Evolutionary conservation across 768 basidiomycete genomes (phyloP).

Genomic region (Grammothele lineata): DNA sequence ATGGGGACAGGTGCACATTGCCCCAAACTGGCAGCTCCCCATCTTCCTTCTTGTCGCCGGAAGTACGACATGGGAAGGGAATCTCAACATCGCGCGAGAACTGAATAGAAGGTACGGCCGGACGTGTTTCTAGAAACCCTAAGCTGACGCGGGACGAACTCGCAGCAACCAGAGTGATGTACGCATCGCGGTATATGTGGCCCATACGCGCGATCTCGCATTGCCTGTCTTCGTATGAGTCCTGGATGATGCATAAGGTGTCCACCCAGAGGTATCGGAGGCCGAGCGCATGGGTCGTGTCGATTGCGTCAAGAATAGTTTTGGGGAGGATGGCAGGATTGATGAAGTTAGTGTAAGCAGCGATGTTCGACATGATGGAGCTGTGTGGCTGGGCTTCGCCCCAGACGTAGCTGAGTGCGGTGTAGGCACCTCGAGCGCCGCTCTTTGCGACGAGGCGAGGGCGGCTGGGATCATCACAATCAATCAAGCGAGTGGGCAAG

Average conservation of each 20-base stretch:
- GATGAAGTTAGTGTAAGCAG: not conserved
- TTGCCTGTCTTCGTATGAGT: constrained; percentile 1
- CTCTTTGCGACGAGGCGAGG: not conserved
- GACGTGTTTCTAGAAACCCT: constrained; percentile 8
- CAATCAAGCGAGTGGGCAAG: constrained; percentile 7
- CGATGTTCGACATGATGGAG: constrained; percentile 1
- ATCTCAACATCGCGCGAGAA: not conserved
- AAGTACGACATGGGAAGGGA: not conserved
- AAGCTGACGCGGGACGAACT: not conserved
- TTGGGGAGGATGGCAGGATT: constrained; percentile 2
- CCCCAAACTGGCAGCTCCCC: too few relatives aligned
- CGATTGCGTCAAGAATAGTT: constrained; percentile 10
- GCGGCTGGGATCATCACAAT: constrained; percentile 3
- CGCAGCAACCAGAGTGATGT: constrained; percentile 11
- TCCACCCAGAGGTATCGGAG: constrained; percentile 14
- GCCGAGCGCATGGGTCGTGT: not conserved
- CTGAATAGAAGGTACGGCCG: too few relatives aligned
- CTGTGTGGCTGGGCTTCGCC: not conserved
- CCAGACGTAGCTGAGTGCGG: constrained; percentile 10
- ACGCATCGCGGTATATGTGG: constrained; percentile 1
- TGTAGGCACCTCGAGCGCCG: constrained; percentile 1
- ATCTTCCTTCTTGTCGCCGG: too few relatives aligned
- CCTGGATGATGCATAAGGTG: constrained; percentile 12
- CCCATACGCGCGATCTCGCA: constrained; percentile 4
- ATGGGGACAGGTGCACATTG: too few relatives aligned